Conservation (phyloP, 306 rosid species). For the Vigna reflexopilosa region DNA sequence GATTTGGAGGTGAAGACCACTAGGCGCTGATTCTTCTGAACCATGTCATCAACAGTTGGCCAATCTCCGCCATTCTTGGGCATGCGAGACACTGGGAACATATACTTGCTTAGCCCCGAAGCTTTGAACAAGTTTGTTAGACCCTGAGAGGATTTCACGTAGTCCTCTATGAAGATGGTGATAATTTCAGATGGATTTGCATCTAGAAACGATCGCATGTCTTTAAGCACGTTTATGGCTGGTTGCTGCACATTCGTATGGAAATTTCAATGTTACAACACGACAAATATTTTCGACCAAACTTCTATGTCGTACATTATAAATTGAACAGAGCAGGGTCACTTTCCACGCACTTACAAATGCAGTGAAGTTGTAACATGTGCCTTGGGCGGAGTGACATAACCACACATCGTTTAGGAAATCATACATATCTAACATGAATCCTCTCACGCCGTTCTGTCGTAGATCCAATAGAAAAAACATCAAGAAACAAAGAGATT, state of each 20-base stretch:
- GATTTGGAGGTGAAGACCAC: slow-evolving; percentile 79
- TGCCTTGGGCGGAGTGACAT: slow-evolving; percentile 75
- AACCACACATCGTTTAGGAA: slow-evolving; percentile 77
- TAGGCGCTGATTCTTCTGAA: slow-evolving; percentile 75
- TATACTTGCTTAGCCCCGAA: slow-evolving; percentile 66
- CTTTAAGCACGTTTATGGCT: slow-evolving; percentile 70
- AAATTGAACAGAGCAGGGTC: not conserved
- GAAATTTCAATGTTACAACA: slow-evolving; percentile 15
- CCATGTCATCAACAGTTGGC: slow-evolving; percentile 93
- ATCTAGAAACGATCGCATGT: slow-evolving; percentile 67
- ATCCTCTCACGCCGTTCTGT: slow-evolving; percentile 90
- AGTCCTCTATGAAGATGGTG: slow-evolving; percentile 93
- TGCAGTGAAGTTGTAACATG: slow-evolving; percentile 74
- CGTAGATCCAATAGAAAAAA: slow-evolving; percentile 1
- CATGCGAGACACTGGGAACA: slow-evolving; percentile 74
- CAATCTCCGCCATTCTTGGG: slow-evolving; percentile 79
- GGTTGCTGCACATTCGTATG: slow-evolving; percentile 65
- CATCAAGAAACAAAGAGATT: not conserved
- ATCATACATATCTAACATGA: slow-evolving; percentile 96
- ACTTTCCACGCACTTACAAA: slow-evolving; percentile 70
- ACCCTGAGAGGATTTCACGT: slow-evolving; percentile 72
- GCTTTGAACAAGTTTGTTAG: slow-evolving; percentile 71
- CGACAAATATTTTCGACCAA: not conserved
- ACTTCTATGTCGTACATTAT: not conserved
- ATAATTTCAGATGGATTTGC: slow-evolving; percentile 78